phyloP scores from a whole-genome alignment of 345 rosid species.

The Hibiscus trionum region DNA sequence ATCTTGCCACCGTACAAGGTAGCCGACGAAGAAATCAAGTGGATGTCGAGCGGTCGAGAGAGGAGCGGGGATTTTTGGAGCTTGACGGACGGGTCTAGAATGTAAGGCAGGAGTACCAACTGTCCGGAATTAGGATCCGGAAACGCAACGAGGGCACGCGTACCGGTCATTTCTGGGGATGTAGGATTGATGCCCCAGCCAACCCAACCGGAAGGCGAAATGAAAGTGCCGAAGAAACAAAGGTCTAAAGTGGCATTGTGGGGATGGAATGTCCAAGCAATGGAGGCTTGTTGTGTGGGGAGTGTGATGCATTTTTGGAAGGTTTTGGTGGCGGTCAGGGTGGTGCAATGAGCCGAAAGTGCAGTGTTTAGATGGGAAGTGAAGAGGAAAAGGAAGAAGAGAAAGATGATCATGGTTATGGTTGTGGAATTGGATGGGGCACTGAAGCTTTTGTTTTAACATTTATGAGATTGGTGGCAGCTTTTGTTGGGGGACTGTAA shows the following conservation, averaged over 20 bases:
- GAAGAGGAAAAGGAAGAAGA: conserved; percentile 22
- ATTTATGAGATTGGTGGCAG: not conserved
- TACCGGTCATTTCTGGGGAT: conserved; percentile 76
- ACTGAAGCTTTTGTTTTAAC: not conserved
- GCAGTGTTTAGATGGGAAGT: conserved; percentile 21
- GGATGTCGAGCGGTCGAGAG: conserved; percentile 72
- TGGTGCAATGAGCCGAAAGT: conserved; percentile 50
- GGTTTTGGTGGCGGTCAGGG: conserved; percentile 42
- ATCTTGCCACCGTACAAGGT: conserved; percentile 75
- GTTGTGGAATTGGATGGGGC: not conserved
- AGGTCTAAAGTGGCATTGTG: conserved; percentile 75
- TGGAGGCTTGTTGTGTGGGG: conserved; percentile 89
- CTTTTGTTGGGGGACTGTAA: not conserved
- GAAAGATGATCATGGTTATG: conserved; percentile 8
- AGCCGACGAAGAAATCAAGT: conserved; percentile 70
- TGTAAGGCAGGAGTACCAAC: conserved; percentile 63
- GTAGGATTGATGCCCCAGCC: conserved; percentile 82
- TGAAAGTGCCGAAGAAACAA: conserved; percentile 83
- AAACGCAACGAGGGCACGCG: conserved; percentile 72
- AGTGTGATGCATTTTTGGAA: conserved; percentile 72
- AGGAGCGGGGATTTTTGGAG: conserved; percentile 78
- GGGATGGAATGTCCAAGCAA: conserved; percentile 88
- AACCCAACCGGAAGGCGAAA: conserved; percentile 97
- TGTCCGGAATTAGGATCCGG: conserved; percentile 89
- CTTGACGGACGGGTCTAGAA: conserved; percentile 72